Evolutionary conservation across 371 early-diverging fungal species (phyloP).

Genomic region (Rhizopus delemar): DNA sequence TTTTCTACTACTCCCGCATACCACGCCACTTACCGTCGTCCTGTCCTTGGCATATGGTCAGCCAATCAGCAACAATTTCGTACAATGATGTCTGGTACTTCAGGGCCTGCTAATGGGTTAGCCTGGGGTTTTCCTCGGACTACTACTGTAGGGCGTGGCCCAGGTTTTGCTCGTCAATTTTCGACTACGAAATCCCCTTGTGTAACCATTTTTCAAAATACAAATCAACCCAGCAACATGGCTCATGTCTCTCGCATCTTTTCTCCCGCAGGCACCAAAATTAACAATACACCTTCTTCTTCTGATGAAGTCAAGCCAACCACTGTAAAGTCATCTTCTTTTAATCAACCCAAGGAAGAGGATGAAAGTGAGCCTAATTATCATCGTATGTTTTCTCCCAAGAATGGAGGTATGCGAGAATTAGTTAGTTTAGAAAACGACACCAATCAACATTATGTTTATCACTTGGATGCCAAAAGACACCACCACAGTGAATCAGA

Average conservation of each 20-base stretch:
- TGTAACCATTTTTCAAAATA: constrained; percentile 22
- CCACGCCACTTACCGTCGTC: constrained; percentile 1
- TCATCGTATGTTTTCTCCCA: constrained; percentile 7
- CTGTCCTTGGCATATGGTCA: constrained; percentile 4
- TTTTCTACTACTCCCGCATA: constrained; percentile 24
- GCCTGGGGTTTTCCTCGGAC: constrained; percentile 30
- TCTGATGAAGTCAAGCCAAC: constrained; percentile 7
- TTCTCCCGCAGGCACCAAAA: constrained; percentile 22
- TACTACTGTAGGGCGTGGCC: constrained; percentile 21
- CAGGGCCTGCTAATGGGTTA: constrained; percentile 11
- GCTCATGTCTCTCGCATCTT: constrained; percentile 33
- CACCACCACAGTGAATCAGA: not conserved
- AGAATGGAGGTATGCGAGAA: constrained; percentile 13
- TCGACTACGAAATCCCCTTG: constrained; percentile 28
- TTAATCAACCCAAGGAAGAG: not conserved
- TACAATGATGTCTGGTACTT: constrained; percentile 26
- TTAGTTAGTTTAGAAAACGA: constrained; percentile 3
- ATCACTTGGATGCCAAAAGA: not conserved
- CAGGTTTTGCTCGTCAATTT: constrained; percentile 24
- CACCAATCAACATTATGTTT: not conserved
- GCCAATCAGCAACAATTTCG: constrained; percentile 22
- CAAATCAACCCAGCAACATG: constrained; percentile 17
- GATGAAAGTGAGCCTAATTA: not conserved
- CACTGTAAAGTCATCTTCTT: not conserved
- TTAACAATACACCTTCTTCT: constrained; percentile 6